A percentile compares a stretch with the other conserved stretches of the same genome.
Conservation (phyloP, 139 green algal genomes). For the Asterochloris erici region DNA sequence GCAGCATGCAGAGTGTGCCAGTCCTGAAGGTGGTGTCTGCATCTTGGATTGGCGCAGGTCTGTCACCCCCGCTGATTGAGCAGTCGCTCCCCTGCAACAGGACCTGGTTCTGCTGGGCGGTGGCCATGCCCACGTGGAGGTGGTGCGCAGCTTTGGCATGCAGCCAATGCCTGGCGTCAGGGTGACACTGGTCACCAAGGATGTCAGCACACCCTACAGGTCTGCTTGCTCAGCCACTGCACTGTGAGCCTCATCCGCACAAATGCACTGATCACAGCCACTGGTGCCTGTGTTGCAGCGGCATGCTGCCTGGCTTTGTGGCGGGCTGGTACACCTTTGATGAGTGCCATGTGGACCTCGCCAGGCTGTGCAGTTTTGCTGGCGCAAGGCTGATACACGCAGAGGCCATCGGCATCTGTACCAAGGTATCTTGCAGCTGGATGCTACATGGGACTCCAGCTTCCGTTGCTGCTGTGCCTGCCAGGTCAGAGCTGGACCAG, state of each 20-base stretch:
- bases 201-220: conserved; percentile 92
- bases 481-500: no score
- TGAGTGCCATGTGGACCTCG: conserved; percentile 94
- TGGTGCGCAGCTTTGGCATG: conserved; percentile 77
- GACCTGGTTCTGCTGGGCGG: conserved; percentile 87
- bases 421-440: conserved; percentile 28
- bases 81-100: conserved; percentile 34
- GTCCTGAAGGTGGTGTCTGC: background rate
- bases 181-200: conserved; percentile 82
- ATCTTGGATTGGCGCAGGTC: no score
- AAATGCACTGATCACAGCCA: background rate
- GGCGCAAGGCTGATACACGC: conserved; percentile 72
- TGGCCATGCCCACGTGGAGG: conserved; percentile 78
- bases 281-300: conserved; percentile 47
- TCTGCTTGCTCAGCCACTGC: conserved; percentile 5
- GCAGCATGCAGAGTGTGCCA: background rate
- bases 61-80: background rate
- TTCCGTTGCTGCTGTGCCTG: no score
- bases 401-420: conserved; percentile 60
- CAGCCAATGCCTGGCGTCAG: conserved; percentile 68
- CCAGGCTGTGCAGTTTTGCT: conserved; percentile 63
- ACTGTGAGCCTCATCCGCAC: no score
- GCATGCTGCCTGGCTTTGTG: conserved; percentile 95
- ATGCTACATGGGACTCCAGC: background rate
- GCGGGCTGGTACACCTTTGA: conserved; percentile 86